Conservation (phyloP, 805 yeast genomes). For the Kluyveromyces wickerhamii region DNA sequence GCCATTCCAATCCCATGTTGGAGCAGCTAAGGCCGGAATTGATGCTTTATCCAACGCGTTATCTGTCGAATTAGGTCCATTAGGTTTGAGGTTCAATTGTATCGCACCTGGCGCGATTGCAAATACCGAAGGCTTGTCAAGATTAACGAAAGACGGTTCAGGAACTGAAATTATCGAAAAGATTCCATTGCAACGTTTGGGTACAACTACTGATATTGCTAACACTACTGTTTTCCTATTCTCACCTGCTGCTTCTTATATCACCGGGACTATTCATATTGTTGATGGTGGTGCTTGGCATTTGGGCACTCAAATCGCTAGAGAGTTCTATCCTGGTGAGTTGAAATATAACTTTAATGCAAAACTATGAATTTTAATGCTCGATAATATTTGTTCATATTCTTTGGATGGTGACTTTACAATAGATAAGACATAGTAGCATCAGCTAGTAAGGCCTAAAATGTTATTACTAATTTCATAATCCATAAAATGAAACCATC, state of each 20-base stretch:
- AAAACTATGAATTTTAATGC: conserved; percentile 33
- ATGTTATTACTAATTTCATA: too few relatives aligned
- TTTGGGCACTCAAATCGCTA: conserved; percentile 39
- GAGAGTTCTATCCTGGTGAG: conserved; percentile 38
- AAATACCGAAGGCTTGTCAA: conserved; percentile 76
- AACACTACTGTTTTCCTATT: conserved; percentile 78
- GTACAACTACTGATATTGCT: conserved; percentile 73
- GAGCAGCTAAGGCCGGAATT: conserved; percentile 94
- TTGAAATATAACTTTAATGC: conserved; percentile 31
- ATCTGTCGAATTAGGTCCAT: conserved; percentile 87
- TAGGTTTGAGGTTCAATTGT: conserved; percentile 76
- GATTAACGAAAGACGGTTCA: conserved; percentile 43
- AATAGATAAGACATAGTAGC: too few relatives aligned
- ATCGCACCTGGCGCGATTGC: conserved; percentile 90
- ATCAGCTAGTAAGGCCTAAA: too few relatives aligned
- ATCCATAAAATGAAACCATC: too few relatives aligned
- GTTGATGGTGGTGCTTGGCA: conserved; percentile 96
- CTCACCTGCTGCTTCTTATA: conserved; percentile 71
- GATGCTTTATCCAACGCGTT: conserved; percentile 79
- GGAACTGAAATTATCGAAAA: conserved; percentile 35
- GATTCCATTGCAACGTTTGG: conserved; percentile 56
- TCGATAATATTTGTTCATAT: conserved; percentile 8
- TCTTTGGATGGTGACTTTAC: too few relatives aligned
- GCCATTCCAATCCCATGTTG: conserved; percentile 83
- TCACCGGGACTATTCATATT: conserved; percentile 68